Conservation (phyloP, 2,329 filamentous ascomycete species). For the Cytospora schulzeri region DNA sequence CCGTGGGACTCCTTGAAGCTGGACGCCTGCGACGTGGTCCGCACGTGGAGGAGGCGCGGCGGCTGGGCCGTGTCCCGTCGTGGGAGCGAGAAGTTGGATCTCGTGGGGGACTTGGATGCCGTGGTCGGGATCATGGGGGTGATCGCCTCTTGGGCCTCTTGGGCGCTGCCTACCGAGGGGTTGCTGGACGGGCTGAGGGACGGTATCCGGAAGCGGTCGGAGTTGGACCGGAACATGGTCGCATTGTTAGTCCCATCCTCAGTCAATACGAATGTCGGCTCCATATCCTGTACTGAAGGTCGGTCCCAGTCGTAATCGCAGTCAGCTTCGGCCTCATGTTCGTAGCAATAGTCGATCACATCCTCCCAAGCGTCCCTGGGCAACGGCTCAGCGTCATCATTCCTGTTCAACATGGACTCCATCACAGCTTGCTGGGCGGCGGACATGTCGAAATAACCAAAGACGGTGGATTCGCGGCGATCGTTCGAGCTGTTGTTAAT, state of each 20-base stretch:
- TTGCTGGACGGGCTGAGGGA: slow-evolving; percentile 53
- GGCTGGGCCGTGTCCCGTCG: slow-evolving; percentile 38
- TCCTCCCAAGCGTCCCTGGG: slow-evolving; percentile 63
- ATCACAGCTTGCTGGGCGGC: slow-evolving; percentile 40
- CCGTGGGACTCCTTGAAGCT: slow-evolving; percentile 62
- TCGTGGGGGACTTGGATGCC: slow-evolving; percentile 43
- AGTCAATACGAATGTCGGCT: slow-evolving; percentile 26
- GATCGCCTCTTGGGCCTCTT: slow-evolving; percentile 45
- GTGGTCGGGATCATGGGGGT: slow-evolving; percentile 44
- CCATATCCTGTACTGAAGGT: slow-evolving; percentile 48
- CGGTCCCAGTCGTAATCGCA: slow-evolving; percentile 69
- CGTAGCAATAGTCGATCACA: slow-evolving; percentile 71
- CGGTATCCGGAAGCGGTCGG: slow-evolving; percentile 46
- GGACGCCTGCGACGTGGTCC: slow-evolving; percentile 50
- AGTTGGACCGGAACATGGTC: slow-evolving; percentile 27
- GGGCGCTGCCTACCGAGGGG: slow-evolving; percentile 24
- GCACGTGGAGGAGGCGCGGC: slow-evolving; percentile 39
- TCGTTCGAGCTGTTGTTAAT: slow-evolving; percentile 30
- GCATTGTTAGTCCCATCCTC: slow-evolving; percentile 29
- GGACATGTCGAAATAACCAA: slow-evolving; percentile 48
- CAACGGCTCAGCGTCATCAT: slow-evolving; percentile 35
- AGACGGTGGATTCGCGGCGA: slow-evolving; percentile 53
- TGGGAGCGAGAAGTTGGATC: slow-evolving; percentile 57
- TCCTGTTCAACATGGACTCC: slow-evolving; percentile 32
- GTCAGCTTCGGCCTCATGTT: slow-evolving; percentile 67